A percentile compares a stretch with the other conserved stretches of the same genome.
phyloP scores from a whole-genome alignment of 164 flowering plant species.

The Platanus orientalis region DNA sequence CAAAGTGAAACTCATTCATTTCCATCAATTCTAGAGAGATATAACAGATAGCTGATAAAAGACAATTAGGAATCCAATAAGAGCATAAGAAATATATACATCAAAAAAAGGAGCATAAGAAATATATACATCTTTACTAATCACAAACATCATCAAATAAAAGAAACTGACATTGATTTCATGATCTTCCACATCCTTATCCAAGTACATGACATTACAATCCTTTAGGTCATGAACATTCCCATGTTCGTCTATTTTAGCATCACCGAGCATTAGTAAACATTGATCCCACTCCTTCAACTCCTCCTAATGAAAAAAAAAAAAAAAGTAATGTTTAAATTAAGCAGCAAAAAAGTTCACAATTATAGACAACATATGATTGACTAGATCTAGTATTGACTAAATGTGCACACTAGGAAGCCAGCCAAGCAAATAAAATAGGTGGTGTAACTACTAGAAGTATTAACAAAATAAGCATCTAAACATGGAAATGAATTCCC shows the following conservation, averaged over 20 bases:
- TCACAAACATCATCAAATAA: not conserved
- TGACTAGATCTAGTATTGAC: too few relatives aligned
- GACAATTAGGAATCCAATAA: not conserved
- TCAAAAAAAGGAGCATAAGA: not conserved
- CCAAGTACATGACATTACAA: constrained; percentile 56
- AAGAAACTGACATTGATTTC: constrained; percentile 77
- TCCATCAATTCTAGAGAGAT: not conserved
- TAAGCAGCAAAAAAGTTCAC: not conserved
- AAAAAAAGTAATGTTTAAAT: not conserved
- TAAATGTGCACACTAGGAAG: too few relatives aligned
- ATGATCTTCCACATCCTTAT: constrained; percentile 87
- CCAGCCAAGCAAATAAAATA: too few relatives aligned
- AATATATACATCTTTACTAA: not conserved
- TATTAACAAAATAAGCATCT: too few relatives aligned
- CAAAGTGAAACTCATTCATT: not conserved
- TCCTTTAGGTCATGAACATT: constrained; percentile 65
- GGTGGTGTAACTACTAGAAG: too few relatives aligned
- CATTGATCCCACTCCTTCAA: constrained; percentile 97
- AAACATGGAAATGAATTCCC: too few relatives aligned
- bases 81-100: too few relatives aligned
- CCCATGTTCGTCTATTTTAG: constrained; percentile 81
- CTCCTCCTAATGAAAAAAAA: constrained; percentile 54
- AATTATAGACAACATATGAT: not conserved
- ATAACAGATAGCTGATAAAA: not conserved
- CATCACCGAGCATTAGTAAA: constrained; percentile 80